These are phyloP conservation scores for Vigna reflexopilosa DNA, from an alignment of 306 rosid species.

Conservation along the genomic window DNA sequence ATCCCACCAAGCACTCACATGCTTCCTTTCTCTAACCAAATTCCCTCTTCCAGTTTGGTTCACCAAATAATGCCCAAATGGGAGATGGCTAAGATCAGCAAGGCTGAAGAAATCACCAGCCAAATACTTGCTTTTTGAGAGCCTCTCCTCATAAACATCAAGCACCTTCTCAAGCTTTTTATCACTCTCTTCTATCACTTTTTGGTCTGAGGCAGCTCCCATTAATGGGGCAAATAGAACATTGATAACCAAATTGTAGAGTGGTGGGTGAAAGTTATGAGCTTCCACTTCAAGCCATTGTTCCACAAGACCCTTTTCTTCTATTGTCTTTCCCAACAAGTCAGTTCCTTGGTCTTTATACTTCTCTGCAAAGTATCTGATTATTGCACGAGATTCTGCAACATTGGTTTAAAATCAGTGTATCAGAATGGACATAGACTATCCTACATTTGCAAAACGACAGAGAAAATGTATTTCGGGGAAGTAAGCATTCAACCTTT, in stretches of 20 bases:
- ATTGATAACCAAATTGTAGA: conserved; percentile 27
- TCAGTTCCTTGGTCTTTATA: conserved; percentile 43
- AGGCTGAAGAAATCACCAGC: conserved; percentile 45
- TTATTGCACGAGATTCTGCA: conserved; percentile 33
- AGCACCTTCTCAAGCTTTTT: conserved; percentile 34
- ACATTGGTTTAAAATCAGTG: neutral
- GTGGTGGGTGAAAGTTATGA: conserved; percentile 33
- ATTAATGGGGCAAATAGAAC: conserved; percentile 32
- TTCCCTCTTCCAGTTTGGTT: conserved; percentile 22
- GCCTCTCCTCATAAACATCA: conserved; percentile 36
- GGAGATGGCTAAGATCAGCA: conserved; percentile 47
- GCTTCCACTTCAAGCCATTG: conserved; percentile 60
- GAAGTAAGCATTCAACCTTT: too few relatives aligned
- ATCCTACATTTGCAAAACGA: neutral
- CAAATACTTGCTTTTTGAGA: conserved; percentile 38
- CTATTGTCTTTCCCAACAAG: conserved; percentile 45
- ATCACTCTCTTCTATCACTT: conserved; percentile 29
- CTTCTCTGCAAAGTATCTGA: neutral
- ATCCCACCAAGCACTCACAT: conserved; percentile 51
- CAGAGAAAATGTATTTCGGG: too few relatives aligned
- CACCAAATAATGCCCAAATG: conserved; percentile 39
- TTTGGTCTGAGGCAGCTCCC: neutral
- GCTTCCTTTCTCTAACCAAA: conserved; percentile 36
- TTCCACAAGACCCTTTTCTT: conserved; percentile 51
- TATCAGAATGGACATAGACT: neutral